phyloP scores from a whole-genome alignment of 2,329 filamentous ascomycete species.

The Fusarium sp. region DNA sequence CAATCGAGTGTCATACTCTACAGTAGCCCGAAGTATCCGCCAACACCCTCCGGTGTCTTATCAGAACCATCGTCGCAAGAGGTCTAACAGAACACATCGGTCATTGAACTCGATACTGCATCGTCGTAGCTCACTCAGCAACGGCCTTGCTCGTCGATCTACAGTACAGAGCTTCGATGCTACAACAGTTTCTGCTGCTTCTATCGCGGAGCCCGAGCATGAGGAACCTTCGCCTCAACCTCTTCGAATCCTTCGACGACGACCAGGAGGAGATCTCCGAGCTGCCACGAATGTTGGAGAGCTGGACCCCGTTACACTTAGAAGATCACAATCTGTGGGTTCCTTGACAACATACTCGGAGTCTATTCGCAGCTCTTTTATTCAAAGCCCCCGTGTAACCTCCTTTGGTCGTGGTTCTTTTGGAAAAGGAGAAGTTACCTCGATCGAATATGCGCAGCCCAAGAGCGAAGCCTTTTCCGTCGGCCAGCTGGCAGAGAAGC shows the following conservation, averaged over 20 bases:
- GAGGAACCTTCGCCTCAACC: constrained; percentile 60
- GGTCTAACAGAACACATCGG: constrained; percentile 62
- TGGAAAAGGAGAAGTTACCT: constrained; percentile 38
- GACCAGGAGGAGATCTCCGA: constrained; percentile 80
- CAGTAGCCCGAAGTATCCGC: constrained; percentile 42
- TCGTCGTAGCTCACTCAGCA: constrained; percentile 72
- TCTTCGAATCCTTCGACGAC: constrained; percentile 74
- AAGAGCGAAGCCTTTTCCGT: constrained; percentile 67
- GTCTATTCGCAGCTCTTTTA: constrained; percentile 69
- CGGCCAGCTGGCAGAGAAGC: constrained; percentile 67
- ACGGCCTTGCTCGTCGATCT: constrained; percentile 63
- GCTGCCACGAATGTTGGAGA: constrained; percentile 76
- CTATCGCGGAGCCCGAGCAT: constrained; percentile 60
- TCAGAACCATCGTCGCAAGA: constrained; percentile 59
- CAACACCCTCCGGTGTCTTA: constrained; percentile 50
- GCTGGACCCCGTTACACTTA: constrained; percentile 62
- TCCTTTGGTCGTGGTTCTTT: constrained; percentile 40
- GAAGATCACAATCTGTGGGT: constrained; percentile 68
- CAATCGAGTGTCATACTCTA: constrained; percentile 50
- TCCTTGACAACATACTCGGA: constrained; percentile 72
- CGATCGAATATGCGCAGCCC: constrained; percentile 43
- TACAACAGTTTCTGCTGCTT: constrained; percentile 63
- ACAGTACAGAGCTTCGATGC: constrained; percentile 73
- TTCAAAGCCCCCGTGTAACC: constrained; percentile 57
- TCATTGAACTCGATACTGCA: constrained; percentile 65